A percentile compares a stretch with the other conserved stretches of the same genome.
These are phyloP conservation scores for Hirschioporus abietinus DNA, from an alignment of 768 basidiomycete species.

Conservation along the genomic window DNA sequence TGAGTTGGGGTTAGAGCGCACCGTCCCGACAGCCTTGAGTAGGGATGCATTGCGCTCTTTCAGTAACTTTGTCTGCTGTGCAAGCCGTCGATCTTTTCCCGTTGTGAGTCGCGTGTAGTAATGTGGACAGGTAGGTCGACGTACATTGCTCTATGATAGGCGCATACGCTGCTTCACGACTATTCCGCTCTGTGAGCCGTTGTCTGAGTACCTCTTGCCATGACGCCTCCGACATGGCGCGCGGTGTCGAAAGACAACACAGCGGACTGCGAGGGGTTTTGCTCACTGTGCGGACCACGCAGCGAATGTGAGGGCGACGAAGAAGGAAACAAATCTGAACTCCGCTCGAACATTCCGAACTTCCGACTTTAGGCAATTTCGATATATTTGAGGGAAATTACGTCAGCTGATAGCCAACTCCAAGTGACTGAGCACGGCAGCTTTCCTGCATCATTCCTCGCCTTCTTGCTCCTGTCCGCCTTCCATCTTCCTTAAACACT, in stretches of 20 bases:
- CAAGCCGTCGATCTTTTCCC: slow-evolving; percentile 77
- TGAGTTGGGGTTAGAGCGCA: slow-evolving; percentile 54
- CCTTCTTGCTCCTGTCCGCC: neutral
- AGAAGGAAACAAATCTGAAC: neutral
- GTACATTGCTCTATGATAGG: slow-evolving; percentile 90
- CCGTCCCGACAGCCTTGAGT: slow-evolving; percentile 75
- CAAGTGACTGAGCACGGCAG: neutral
- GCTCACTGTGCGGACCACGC: neutral
- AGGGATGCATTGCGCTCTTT: slow-evolving; percentile 91
- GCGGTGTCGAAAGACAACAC: slow-evolving; percentile 5
- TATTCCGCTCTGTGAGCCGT: slow-evolving; percentile 79
- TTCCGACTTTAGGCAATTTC: neutral
- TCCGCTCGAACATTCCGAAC: neutral
- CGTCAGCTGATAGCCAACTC: neutral
- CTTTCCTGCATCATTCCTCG: neutral
- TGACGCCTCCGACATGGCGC: slow-evolving; percentile 69
- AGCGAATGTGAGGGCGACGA: neutral
- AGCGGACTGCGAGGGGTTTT: slow-evolving; percentile 4
- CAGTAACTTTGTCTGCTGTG: slow-evolving; percentile 85
- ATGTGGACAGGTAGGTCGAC: slow-evolving; percentile 23
- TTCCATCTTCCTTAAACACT: neutral
- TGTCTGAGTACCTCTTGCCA: slow-evolving; percentile 82
- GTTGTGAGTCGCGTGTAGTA: slow-evolving; percentile 12
- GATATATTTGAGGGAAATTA: neutral
- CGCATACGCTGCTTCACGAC: slow-evolving; percentile 72